A percentile compares a stretch with the other conserved stretches of the same genome.
Conservation (phyloP, 2,329 filamentous ascomycete genomes). For the Fusarium hostae region DNA sequence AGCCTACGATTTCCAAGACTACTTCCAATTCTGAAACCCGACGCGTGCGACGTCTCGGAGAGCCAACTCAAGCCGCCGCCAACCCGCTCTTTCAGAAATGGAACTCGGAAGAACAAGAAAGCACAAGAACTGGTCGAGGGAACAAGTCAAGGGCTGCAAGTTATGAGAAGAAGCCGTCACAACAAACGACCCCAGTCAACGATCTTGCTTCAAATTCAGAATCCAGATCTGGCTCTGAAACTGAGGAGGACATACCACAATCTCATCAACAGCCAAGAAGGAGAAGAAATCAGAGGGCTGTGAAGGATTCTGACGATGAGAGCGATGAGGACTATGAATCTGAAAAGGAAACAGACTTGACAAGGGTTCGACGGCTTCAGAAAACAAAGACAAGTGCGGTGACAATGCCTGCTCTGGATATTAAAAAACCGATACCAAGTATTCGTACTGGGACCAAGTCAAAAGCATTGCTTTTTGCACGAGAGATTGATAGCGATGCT, state of each 20-base stretch:
- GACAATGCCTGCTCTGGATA: background rate
- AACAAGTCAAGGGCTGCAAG: background rate
- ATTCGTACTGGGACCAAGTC: background rate
- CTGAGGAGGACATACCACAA: slow-evolving; percentile 22
- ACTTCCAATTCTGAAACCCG: slow-evolving; percentile 40
- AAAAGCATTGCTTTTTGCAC: slow-evolving; percentile 16
- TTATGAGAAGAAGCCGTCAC: slow-evolving; percentile 4
- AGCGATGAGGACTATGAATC: slow-evolving; percentile 7
- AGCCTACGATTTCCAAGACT: slow-evolving; percentile 41
- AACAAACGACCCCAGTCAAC: background rate
- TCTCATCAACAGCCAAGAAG: slow-evolving; percentile 12
- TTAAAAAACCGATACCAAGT: background rate
- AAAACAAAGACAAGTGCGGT: slow-evolving; percentile 3
- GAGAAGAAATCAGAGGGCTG: slow-evolving; percentile 12
- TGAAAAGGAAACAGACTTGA: slow-evolving; percentile 31
- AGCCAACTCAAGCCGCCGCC: slow-evolving; percentile 24
- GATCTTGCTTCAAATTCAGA: background rate
- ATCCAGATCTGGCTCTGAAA: background rate
- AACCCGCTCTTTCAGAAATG: slow-evolving; percentile 51
- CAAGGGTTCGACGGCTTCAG: slow-evolving; percentile 36
- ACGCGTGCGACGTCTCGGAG: slow-evolving; percentile 48
- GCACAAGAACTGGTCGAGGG: background rate
- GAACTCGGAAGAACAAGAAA: slow-evolving; percentile 40
- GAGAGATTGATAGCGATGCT: slow-evolving; percentile 18
- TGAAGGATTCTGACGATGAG: slow-evolving; percentile 39